These are phyloP conservation scores for Schizosaccharomyces osmophilus DNA, from an alignment of 805 yeast species.

Conservation along the genomic window DNA sequence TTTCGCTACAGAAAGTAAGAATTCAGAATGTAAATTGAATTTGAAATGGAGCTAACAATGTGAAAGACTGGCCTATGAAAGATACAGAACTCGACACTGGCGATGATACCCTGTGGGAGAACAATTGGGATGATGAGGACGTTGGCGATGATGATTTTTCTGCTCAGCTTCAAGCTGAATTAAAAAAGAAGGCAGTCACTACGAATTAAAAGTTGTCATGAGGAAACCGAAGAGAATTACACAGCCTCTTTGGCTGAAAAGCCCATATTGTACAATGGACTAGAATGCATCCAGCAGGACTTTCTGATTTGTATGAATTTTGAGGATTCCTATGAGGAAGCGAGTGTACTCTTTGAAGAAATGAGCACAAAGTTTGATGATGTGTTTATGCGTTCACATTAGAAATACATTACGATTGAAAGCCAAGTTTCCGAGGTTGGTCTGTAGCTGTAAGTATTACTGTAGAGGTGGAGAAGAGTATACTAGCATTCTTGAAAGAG, in stretches of 20 bases:
- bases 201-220: background rate
- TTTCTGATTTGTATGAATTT: no score
- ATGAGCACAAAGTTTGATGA: background rate
- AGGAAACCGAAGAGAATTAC: no score
- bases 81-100: background rate
- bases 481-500: no score
- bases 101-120: slow-evolving; percentile 1
- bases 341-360: background rate
- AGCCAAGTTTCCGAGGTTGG: background rate
- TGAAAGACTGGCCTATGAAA: background rate
- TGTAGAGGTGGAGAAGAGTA: no score
- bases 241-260: no score
- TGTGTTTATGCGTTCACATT: background rate
- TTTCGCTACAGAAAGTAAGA: background rate
- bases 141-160: background rate
- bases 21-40: background rate
- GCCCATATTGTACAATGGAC: no score
- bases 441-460: no score
- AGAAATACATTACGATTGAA: background rate
- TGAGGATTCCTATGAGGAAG: background rate
- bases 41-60: background rate
- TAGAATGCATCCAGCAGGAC: no score
- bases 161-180: background rate
- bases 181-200: background rate
- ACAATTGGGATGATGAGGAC: slow-evolving; percentile 1